Evolutionary conservation across 441 rosid genomes (phyloP), one percentile per base, ranked within the genome.

Genomic region (Kokia cookei): DNA sequence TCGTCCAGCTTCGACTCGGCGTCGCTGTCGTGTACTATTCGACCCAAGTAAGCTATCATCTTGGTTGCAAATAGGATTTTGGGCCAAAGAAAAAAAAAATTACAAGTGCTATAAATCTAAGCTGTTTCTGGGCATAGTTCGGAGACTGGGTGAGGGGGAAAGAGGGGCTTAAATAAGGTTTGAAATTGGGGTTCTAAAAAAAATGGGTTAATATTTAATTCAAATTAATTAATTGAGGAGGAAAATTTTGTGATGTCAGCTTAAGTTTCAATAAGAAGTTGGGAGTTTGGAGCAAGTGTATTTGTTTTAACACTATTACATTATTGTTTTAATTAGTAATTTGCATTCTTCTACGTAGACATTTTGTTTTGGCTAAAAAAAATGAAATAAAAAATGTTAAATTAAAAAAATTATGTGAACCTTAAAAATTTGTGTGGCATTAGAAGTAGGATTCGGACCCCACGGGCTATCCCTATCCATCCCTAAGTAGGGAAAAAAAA

Each of bases 41-140:
- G 85, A 72, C 86, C 97, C 54, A 90, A 27, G 84, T 80, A 94
- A 1, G 96, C 94, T 71, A 94, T 90, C 98, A 94, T 94, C 81
- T 55, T 55, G 22, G 60, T 10, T 57, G 12, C 12, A 53, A 53
- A 17, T 43, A 7, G 42, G 37, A 27, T 0, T 14, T 48, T 48
- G 0, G 15, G n/a, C 15, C 14, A 14, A 48, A 48, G 54, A 48
- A 48, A 17, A 14, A 48, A 48, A 32, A 32, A 32, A 4, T 32
- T 5, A 32, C 37, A 32, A 32, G 37, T 32, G 37, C 37, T 32
- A 32, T 32, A 6, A 32, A 32, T 1, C 37, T 32, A 32, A 32
- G 37, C 1, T 32, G 37, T 32, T 32, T 32, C 37, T 32, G 37
- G 37, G 37, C 37, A 32, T 32, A 32, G 37, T 32, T 32, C 5